Evolutionary conservation across 2,329 filamentous ascomycete species (phyloP), one percentile per base, ranked within the genome.

Genomic region (Penicillium sp.): DNA sequence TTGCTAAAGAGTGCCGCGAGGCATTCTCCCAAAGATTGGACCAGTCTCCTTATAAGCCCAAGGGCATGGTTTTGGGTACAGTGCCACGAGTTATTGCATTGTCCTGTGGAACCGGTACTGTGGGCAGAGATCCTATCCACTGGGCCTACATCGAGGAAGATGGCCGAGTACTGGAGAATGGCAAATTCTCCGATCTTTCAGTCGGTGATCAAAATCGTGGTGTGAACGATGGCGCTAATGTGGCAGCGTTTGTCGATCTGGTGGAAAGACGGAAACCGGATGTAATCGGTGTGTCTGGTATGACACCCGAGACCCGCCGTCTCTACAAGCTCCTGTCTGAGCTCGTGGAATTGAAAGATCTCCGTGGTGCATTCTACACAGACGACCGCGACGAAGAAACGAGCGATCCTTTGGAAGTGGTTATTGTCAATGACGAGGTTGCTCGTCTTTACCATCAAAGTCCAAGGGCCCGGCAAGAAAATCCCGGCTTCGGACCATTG

Each of bases 81-180:
- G 84, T 88, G 6, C 92, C 94, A 42, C 88, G 93, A 28, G 91
- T 97, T 5, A 82, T 99, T 44, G 86, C 92, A 4, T 76, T 99
- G 19, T 93, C 92, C 3, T 95, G 92, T 64, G 94, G 94, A 50
- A 87, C 87, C 72, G 91, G 90, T 13, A 86, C 89, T 63, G 85
- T 91, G 37, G 82, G 83, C 34, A 74, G 77, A 48, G 93, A 97
- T 61, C 89, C 91, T 2, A 85, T 96, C 39, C 89, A 87, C 74
- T 97, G 92, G 90, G 88, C 91, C 1, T 97, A 90, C 80, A 87
- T 97, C 14, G 92, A 96, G 67, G 93, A 97, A 70, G 91, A 96
- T 66, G 92, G 93, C 8, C 86, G 91, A 31, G 88, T 96, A 19
- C 77, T 93, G 26, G 94, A 97, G 71, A 89, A 94, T 64, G 92